These are phyloP conservation scores for Suhomyces faveliae DNA, from an alignment of 805 yeast species.

Conservation along the genomic window DNA sequence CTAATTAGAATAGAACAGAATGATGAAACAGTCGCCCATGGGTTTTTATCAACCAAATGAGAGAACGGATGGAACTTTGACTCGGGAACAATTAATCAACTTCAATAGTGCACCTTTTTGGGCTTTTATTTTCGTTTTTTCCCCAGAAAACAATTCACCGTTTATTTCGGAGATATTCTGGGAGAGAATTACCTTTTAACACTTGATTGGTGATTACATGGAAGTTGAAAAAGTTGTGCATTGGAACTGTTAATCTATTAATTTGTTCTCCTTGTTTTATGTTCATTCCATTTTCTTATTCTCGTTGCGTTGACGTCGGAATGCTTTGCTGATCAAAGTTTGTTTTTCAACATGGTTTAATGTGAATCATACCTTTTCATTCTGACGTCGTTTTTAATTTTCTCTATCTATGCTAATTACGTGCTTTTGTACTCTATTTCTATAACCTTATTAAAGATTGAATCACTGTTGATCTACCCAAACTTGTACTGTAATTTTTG, in stretches of 20 bases:
- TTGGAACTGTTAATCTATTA: not conserved
- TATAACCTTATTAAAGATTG: conserved; percentile 1
- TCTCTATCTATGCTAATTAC: not conserved
- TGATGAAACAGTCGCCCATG: not conserved
- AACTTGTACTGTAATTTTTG: not conserved
- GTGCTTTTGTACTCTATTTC: conserved; percentile 1
- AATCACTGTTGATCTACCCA: not conserved
- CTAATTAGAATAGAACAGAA: not conserved
- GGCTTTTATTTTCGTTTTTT: not conserved
- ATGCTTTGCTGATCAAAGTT: too few relatives aligned
- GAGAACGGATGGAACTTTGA: not conserved
- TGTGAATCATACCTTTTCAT: too few relatives aligned
- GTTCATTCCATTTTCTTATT: not conserved
- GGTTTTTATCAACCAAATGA: not conserved
- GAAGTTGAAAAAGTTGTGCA: not conserved
- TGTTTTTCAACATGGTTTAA: too few relatives aligned
- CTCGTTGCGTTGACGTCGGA: not conserved
- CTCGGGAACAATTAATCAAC: not conserved
- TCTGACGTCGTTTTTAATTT: not conserved
- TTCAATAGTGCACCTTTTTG: not conserved
- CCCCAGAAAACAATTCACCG: too few relatives aligned
- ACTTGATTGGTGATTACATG: not conserved
- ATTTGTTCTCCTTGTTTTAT: conserved; percentile 1
- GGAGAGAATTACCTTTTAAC: not conserved
- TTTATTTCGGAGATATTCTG: too few relatives aligned